Evolutionary conservation across 129 eudicot species (phyloP), one percentile per base, ranked within the genome.

Genomic region (Logfia minima): DNA sequence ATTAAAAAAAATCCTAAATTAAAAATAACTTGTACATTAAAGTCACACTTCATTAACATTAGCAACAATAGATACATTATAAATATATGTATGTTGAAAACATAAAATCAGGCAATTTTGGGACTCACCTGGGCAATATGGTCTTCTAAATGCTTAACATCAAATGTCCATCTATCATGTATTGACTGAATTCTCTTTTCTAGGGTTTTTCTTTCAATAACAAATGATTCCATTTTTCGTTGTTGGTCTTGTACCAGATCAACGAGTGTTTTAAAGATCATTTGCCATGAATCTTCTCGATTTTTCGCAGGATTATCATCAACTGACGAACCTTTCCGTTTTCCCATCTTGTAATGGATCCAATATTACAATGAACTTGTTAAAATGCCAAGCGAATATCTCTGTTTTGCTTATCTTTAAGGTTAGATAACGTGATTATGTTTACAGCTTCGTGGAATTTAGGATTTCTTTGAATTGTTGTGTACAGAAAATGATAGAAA

Each of bases 271-370:
- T 84, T 80, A 66, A 89, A 89, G 70, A 92, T 72, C 29, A 65
- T 75, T 13, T 84, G 67, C 96, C 97, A 85, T 67, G 91, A 45
- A 29, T 68, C 89, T 62, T 80, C 72, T 31, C 85, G 87, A 69
- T 82, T 90, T 60, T 68, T 68, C 5, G 85, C 21, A 2, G 82
- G 31, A 22, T 78, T 58, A 18, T 66, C 41, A 31, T 60, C 59
- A 3, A 56, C 26, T 22, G 34, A 19, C 7, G 84, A 63, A 67
- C 41, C 76, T 82, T 71, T 86, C 22, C 62, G 74, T 51, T 66
- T 82, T 28, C 80, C 86, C 97, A 88, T 91, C 24, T 31, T 71
- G 52, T 26, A 29, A 61, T 75, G 24, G 37, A 74, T 39, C 31
- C 24, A 56, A 14, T 21, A 5, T 16, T 9, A 58, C 8, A 59